Percentiles rank a stretch among this genome's conserved stretches.
These are phyloP conservation scores for Panaeolus cyanescens DNA, from an alignment of 768 basidiomycete species.

Conservation along the genomic window DNA sequence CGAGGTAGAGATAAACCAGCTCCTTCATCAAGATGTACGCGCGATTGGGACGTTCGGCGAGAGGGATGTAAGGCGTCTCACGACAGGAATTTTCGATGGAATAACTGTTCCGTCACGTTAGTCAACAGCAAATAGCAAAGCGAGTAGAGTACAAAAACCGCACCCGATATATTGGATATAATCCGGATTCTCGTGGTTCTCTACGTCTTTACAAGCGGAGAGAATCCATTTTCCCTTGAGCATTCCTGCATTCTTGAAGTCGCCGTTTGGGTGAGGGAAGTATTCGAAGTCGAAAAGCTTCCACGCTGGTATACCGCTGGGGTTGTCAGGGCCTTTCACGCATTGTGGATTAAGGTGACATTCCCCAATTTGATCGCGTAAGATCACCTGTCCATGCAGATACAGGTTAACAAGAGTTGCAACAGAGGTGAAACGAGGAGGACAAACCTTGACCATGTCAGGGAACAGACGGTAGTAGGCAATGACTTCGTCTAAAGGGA, in stretches of 20 bases:
- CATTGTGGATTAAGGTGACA: conserved; percentile 29
- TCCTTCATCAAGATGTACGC: conserved; percentile 32
- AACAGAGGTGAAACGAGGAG: conserved; percentile 4
- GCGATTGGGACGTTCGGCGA: conserved; percentile 24
- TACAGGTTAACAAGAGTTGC: background rate
- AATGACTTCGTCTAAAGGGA: conserved; percentile 20
- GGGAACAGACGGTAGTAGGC: conserved; percentile 32
- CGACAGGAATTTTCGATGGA: conserved; percentile 32
- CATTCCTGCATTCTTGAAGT: background rate
- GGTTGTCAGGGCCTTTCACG: conserved; percentile 26
- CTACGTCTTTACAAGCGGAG: conserved; percentile 27
- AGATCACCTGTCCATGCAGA: conserved; percentile 22
- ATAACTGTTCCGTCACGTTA: conserved; percentile 25
- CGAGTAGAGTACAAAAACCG: background rate
- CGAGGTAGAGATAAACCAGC: conserved; percentile 26
- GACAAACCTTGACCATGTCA: conserved; percentile 29
- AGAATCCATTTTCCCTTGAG: conserved; percentile 31
- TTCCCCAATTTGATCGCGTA: conserved; percentile 24
- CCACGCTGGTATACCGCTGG: conserved; percentile 36
- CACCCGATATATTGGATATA: conserved; percentile 27
- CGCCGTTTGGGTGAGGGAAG: conserved; percentile 11
- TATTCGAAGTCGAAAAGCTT: conserved; percentile 35
- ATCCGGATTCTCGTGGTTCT: conserved; percentile 12
- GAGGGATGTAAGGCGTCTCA: conserved; percentile 21
- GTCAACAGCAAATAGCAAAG: conserved; percentile 3